Evolutionary conservation across 2,329 filamentous ascomycete genomes (phyloP).

Genomic region (Zasmidium angulare): DNA sequence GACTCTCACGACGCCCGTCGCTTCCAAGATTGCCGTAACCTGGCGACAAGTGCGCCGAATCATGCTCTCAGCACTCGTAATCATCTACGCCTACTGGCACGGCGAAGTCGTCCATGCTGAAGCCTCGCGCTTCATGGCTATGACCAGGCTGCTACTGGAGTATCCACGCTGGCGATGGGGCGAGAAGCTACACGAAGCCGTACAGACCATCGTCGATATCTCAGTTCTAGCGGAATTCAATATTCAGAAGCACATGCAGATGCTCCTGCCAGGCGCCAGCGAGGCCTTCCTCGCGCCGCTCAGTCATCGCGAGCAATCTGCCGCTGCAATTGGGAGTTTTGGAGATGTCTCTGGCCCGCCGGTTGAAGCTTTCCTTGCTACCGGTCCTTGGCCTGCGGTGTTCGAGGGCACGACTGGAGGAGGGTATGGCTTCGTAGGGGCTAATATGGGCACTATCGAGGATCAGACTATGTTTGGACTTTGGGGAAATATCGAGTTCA

Average conservation of each 20-base stretch:
- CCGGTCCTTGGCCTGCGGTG: neutral
- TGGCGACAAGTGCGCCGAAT: conserved; percentile 7
- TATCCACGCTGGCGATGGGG: conserved; percentile 10
- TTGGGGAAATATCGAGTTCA: neutral
- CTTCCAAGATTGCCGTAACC: neutral
- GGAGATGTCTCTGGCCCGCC: no score
- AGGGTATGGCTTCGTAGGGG: neutral
- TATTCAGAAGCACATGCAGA: neutral
- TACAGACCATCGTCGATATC: neutral
- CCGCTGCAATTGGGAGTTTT: neutral
- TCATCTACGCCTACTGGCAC: conserved; percentile 2
- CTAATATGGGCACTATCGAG: neutral
- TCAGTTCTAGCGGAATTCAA: neutral
- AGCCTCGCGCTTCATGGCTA: conserved; percentile 10
- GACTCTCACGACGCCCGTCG: neutral
- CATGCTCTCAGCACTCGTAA: conserved; percentile 4
- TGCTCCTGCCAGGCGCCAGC: neutral
- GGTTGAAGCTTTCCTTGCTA: neutral
- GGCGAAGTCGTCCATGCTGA: conserved; percentile 2
- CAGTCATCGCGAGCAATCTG: neutral
- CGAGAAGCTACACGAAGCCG: neutral
- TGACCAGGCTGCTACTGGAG: conserved; percentile 13
- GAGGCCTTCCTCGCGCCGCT: neutral
- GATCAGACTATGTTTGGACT: neutral
- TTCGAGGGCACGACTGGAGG: neutral